Conservation (phyloP, 1,139 yeast genomes). For the Debaryomyces subglobosus region DNA sequence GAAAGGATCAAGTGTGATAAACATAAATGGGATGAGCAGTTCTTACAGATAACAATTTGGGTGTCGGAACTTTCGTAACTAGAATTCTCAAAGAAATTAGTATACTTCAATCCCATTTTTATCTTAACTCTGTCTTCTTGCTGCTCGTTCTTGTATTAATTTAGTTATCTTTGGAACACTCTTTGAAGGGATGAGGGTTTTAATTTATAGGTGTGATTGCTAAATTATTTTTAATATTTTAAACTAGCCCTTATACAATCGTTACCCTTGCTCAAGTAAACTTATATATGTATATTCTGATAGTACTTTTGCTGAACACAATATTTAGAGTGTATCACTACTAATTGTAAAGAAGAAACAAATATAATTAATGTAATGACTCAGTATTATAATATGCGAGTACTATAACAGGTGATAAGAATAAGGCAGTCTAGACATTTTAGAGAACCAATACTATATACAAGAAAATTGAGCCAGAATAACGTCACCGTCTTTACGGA, state of each 20-base stretch:
- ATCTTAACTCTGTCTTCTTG: neutral
- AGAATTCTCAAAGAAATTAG: slow-evolving; percentile 41
- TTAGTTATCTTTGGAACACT: neutral
- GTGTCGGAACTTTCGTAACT: slow-evolving; percentile 38
- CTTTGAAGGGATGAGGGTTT: slow-evolving; percentile 5
- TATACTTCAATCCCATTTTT: slow-evolving; percentile 41
- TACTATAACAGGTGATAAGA: neutral
- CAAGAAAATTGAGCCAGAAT: neutral
- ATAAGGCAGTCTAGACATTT: slow-evolving; percentile 5
- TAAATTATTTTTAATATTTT: neutral
- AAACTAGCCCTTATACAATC: neutral
- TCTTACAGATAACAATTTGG: slow-evolving; percentile 51
- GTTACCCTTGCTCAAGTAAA: neutral
- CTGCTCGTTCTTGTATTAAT: neutral
- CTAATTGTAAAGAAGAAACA: neutral
- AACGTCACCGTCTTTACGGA: slow-evolving; percentile 1
- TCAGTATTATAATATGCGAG: slow-evolving; percentile 4
- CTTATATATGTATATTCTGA: neutral
- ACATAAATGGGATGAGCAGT: slow-evolving; percentile 58
- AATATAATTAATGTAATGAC: slow-evolving; percentile 3
- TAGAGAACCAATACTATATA: slow-evolving; percentile 2
- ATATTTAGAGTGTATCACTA: neutral
- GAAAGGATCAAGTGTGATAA: slow-evolving; percentile 48
- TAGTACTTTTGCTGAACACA: neutral
- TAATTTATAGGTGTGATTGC: slow-evolving; percentile 5